Evolutionary conservation across 2,329 filamentous ascomycete species (phyloP).

Genomic region (Fusarium drepaniforme): DNA sequence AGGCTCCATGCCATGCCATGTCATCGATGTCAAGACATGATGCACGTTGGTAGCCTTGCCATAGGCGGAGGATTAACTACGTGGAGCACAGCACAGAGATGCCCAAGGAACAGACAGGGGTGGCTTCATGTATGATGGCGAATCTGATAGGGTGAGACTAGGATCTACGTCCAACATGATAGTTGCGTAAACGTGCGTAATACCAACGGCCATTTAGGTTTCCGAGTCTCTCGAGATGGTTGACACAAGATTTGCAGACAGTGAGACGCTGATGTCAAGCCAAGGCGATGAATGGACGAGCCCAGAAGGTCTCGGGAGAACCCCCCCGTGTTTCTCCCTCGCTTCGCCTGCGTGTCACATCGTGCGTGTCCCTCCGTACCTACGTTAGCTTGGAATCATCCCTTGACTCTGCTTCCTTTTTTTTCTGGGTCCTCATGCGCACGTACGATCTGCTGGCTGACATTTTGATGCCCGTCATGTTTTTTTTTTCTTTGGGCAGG

Average conservation of each 20-base stretch:
- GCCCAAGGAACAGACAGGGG: neutral
- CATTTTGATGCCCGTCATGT: conserved; percentile 24
- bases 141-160: neutral
- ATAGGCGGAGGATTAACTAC: neutral
- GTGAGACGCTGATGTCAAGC: neutral
- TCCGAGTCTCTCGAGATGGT: neutral
- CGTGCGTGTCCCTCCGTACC: conserved; percentile 8
- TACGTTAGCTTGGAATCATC: conserved; percentile 16
- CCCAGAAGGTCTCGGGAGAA: conserved; percentile 18
- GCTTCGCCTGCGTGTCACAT: conserved; percentile 10
- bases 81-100: neutral
- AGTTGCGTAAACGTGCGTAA: conserved; percentile 12
- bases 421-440: conserved; percentile 3
- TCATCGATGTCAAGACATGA: neutral
- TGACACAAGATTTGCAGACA: neutral
- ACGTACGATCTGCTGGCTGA: conserved; percentile 6
- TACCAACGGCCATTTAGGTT: conserved; percentile 9
- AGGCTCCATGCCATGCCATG: neutral
- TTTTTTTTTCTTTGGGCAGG: neutral
- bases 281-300: conserved; percentile 3
- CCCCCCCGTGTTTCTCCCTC: conserved; percentile 1
- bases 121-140: neutral
- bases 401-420: neutral
- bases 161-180: neutral
- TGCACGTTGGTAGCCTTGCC: neutral